These are phyloP conservation scores for Sporothrix luriei DNA, from an alignment of 2,329 filamentous ascomycete species.

Conservation along the genomic window DNA sequence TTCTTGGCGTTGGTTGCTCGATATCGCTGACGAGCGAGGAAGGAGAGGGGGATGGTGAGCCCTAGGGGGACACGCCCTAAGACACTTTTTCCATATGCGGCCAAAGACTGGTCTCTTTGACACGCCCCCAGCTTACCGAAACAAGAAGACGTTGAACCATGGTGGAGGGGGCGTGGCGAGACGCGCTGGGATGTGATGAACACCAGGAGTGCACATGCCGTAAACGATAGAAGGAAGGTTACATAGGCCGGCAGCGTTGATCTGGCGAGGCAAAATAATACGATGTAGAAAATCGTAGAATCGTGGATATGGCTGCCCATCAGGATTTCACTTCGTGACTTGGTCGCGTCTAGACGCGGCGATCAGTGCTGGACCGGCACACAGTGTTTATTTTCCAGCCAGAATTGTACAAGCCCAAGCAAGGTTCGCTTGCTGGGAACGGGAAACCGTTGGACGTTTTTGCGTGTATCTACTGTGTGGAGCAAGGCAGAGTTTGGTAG, in stretches of 20 bases:
- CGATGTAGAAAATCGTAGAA: too few species aligned
- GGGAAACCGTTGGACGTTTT: too few species aligned
- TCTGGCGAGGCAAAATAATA: too few species aligned
- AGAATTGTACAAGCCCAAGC: too few species aligned
- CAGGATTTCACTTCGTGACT: neutral
- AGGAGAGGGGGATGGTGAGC: neutral
- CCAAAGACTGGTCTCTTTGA: neutral
- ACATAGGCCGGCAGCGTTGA: too few species aligned
- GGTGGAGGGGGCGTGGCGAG: neutral
- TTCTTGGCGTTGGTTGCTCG: neutral
- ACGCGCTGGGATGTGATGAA: neutral
- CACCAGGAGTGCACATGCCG: neutral
- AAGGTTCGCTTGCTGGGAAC: too few species aligned
- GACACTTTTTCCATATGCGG: conserved; percentile 14
- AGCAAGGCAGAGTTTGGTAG: too few species aligned
- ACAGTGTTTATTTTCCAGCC: neutral
- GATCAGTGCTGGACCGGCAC: neutral
- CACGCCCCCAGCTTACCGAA: neutral
- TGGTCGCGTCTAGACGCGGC: neutral
- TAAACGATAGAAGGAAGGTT: neutral
- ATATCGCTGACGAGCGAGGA: too few species aligned
- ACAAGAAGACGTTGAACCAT: neutral
- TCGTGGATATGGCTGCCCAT: too few species aligned
- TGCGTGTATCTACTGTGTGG: neutral
- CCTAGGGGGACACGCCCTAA: neutral